Conservation (phyloP, 129 eudicot genomes). For the Erigeron canadensis region DNA sequence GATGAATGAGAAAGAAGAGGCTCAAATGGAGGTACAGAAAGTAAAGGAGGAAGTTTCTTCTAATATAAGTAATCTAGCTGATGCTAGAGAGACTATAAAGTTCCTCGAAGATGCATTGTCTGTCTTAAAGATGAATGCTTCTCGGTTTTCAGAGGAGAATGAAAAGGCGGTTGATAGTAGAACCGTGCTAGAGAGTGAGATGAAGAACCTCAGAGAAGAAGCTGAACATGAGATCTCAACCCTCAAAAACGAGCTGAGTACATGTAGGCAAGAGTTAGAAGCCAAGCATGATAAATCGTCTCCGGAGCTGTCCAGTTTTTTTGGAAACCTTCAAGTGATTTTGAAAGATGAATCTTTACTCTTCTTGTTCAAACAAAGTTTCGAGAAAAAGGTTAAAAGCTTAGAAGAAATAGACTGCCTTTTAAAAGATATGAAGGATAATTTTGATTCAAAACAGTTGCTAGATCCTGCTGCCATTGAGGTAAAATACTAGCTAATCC, state of each 20-base stretch:
- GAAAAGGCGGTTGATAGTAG: conserved; percentile 45
- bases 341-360: conserved; percentile 61
- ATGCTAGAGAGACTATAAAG: conserved; percentile 57
- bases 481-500: conserved; percentile 36
- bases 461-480: conserved; percentile 39
- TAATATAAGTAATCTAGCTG: conserved; percentile 48
- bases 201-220: conserved; percentile 77
- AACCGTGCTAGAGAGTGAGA: conserved; percentile 54
- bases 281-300: conserved; percentile 50
- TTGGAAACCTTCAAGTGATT: conserved; percentile 48
- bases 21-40: conserved; percentile 58
- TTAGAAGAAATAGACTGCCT: conserved; percentile 57
- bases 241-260: conserved; percentile 52
- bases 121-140: conserved; percentile 49
- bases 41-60: conserved; percentile 51
- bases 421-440: conserved; percentile 47
- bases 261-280: conserved; percentile 71
- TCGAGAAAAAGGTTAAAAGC: conserved; percentile 52
- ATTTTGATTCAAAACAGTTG: conserved; percentile 45
- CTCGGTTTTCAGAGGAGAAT: conserved; percentile 59
- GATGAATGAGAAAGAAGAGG: conserved; percentile 66
- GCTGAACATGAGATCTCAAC: conserved; percentile 54
- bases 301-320: conserved; percentile 49
- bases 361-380: conserved; percentile 45
- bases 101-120: conserved; percentile 68